Conservation (phyloP, 2,329 filamentous ascomycete genomes). For the Ophioceras dolichostomum region DNA sequence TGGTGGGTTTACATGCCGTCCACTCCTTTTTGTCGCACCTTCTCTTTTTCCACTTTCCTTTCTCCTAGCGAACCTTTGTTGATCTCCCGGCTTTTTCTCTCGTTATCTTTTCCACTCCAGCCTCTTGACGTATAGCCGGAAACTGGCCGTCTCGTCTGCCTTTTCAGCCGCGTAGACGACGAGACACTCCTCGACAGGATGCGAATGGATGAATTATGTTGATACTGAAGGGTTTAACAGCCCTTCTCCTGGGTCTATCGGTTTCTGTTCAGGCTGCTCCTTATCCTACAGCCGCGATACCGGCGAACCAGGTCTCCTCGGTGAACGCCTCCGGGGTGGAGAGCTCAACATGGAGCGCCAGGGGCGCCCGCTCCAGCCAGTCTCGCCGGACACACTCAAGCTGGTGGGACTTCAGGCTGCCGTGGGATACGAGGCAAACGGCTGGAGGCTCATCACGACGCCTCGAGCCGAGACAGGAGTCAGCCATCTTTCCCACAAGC, state of each 20-base stretch:
- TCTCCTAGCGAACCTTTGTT: conserved; percentile 5
- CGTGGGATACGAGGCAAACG: not conserved
- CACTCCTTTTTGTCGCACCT: not conserved
- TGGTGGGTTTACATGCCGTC: not conserved
- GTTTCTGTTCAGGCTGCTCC: not conserved
- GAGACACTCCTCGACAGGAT: conserved; percentile 7
- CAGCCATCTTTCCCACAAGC: not conserved
- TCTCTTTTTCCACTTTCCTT: not conserved
- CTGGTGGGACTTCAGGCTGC: not conserved
- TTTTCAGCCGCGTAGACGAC: not conserved
- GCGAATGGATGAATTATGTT: conserved; percentile 12
- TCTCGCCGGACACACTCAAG: too few relatives aligned
- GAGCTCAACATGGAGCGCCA: too few relatives aligned
- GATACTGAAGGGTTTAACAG: conserved; percentile 9
- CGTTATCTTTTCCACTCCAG: not conserved
- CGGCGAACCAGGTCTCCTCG: not conserved
- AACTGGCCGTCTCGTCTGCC: not conserved
- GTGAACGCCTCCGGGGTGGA: not conserved
- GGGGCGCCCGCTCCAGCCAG: too few relatives aligned
- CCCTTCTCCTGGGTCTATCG: conserved; percentile 10
- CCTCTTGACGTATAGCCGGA: not conserved
- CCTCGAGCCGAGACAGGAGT: not conserved
- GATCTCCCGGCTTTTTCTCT: conserved; percentile 6
- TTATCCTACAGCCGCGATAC: not conserved
- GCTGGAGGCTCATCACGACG: conserved; percentile 1